Evolutionary conservation across 2,329 filamentous ascomycete species (phyloP), one percentile per base, ranked within the genome.

Genomic region (Aspergillus cejpii): DNA sequence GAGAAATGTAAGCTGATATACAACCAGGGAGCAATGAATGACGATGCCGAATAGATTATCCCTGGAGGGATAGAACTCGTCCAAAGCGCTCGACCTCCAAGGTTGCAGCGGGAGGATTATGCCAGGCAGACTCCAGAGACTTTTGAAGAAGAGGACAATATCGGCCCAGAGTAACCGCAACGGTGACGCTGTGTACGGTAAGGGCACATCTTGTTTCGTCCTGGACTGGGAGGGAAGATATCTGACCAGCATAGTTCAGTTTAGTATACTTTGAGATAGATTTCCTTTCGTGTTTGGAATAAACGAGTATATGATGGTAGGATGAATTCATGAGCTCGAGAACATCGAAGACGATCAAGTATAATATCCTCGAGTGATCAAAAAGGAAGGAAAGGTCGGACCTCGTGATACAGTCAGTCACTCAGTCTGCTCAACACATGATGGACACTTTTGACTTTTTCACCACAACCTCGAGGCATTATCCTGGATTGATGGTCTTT

Each of bases 1-100:
- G 6, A 88, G 58, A 58, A 87, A 85, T 0, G 57, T 55, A 0
- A 78, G 52, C 64, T 88, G 84, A n/a, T 78, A 58, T 8, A 83
- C 42, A 23, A 75, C 59, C 3, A 88, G 71, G 31, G 85, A 42
- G 2, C 70, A 24, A 54, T 89, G 85, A 5, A 84, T 57, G 12
- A 64, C 56, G 17, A 87, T 61, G 45, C 74, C 77, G 52, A 72
- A 74, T 1, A 80, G 26, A 52, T 88, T 88, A 34, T 66, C 61
- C 11, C 56, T 47, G 0, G 77, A 82, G 1, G 74, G 74, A 47
- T 81, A 76, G 14, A 88, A 68, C 66, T 90, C 85, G 54, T 83
- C 80, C 37, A 85, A 72, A 55, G 48, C 33, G 11, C 70, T 76
- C 1, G 77, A 78, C 33, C 71, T 70, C 43, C 68, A 68, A 1